phyloP scores from a whole-genome alignment of 768 basidiomycete genomes.

The Mrakia frigida region DNA sequence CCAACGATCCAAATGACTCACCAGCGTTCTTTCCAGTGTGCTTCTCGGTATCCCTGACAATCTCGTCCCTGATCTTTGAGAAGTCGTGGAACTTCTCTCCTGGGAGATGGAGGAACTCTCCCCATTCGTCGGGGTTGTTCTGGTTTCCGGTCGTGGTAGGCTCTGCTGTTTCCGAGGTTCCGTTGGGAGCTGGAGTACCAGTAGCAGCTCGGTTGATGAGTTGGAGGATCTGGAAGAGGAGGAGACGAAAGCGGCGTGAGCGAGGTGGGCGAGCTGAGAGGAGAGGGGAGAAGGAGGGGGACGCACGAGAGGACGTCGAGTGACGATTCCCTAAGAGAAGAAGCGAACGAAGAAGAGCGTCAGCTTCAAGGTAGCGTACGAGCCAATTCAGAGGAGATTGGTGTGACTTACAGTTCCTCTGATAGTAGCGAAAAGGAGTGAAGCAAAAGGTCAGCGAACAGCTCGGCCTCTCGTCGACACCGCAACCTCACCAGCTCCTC shows the following conservation, averaged over 20 bases:
- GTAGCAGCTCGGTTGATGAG: conserved; percentile 71
- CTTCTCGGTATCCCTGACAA: conserved; percentile 91
- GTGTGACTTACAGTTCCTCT: conserved; percentile 61
- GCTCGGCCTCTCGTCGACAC: neutral
- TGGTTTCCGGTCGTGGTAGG: conserved; percentile 46
- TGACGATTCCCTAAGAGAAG: conserved; percentile 70
- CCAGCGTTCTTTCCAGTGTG: conserved; percentile 96
- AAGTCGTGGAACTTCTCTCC: conserved; percentile 98
- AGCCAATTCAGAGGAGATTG: no score
- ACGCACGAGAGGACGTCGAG: conserved; percentile 80
- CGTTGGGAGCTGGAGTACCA: conserved; percentile 45
- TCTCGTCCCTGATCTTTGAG: conserved; percentile 91
- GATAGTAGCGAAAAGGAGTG: conserved; percentile 23
- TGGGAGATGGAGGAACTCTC: conserved; percentile 91
- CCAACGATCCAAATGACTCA: conserved; percentile 35
- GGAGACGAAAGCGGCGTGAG: neutral
- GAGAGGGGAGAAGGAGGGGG: neutral
- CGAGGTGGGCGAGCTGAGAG: conserved; percentile 8
- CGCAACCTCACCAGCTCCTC: neutral
- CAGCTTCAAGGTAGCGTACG: neutral
- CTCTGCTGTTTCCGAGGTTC: neutral
- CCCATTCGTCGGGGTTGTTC: conserved; percentile 94
- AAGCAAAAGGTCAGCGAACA: conserved; percentile 3
- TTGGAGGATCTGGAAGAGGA: conserved; percentile 69
- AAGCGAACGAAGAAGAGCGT: neutral